Evolutionary conservation across 1,139 yeast genomes (phyloP).

Genomic region (Trichomonascaceae sp.): DNA sequence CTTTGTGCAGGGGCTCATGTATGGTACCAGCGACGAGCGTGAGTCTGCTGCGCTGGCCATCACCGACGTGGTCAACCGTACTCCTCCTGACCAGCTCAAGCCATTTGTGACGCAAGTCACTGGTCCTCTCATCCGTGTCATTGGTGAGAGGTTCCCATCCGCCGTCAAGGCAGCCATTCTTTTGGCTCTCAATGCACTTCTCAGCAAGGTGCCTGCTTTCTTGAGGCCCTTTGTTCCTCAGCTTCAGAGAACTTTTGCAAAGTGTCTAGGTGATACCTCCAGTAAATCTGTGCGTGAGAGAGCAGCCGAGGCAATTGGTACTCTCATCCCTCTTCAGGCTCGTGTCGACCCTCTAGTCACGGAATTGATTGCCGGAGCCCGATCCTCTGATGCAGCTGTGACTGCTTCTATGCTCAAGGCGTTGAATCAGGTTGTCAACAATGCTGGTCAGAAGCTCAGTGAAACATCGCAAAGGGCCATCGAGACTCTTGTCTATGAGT

Average conservation of each 20-base stretch:
- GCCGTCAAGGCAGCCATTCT: conserved; percentile 89
- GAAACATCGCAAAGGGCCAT: conserved; percentile 60
- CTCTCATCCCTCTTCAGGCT: conserved; percentile 79
- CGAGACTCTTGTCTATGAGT: conserved; percentile 59
- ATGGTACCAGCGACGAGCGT: conserved; percentile 74
- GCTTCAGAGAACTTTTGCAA: conserved; percentile 90
- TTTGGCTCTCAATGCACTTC: conserved; percentile 64
- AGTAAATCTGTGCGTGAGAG: conserved; percentile 56
- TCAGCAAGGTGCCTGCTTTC: conserved; percentile 77
- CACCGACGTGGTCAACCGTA: conserved; percentile 74
- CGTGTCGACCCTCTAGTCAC: conserved; percentile 86
- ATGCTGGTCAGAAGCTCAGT: conserved; percentile 67
- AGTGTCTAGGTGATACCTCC: conserved; percentile 65
- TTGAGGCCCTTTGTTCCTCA: conserved; percentile 95
- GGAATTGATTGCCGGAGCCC: conserved; percentile 70
- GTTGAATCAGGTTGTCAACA: conserved; percentile 65
- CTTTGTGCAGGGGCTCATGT: conserved; percentile 90
- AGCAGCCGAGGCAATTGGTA: conserved; percentile 86
- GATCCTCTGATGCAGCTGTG: conserved; percentile 50
- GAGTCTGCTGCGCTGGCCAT: conserved; percentile 82
- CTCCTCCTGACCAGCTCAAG: conserved; percentile 68
- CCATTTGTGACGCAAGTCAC: conserved; percentile 89
- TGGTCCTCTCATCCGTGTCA: conserved; percentile 95
- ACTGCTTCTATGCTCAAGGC: conserved; percentile 80
- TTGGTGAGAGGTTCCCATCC: conserved; percentile 86